Conservation (phyloP, 2,329 filamentous ascomycete species). For the Botrytis fabae region DNA sequence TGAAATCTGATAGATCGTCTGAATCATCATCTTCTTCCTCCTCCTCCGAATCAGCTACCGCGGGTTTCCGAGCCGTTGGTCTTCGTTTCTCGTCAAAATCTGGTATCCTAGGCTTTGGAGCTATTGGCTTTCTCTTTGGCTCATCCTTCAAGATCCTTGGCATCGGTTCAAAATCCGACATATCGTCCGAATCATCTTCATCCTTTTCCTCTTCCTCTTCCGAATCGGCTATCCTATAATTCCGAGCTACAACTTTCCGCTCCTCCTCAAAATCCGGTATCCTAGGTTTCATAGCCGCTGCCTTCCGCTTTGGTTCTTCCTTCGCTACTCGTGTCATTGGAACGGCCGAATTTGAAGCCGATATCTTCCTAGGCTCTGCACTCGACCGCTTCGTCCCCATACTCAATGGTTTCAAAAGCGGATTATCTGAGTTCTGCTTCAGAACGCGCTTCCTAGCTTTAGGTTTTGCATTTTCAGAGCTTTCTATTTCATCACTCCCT, state of each 20-base stretch:
- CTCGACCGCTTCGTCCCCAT: not conserved
- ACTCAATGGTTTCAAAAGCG: conserved; percentile 32
- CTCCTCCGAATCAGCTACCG: not conserved
- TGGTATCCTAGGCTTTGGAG: not conserved
- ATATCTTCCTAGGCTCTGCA: not conserved
- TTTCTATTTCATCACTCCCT: conserved; percentile 16
- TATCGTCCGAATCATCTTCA: conserved; percentile 24
- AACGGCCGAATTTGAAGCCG: not conserved
- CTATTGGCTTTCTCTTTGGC: not conserved
- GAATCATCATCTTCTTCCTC: conserved; percentile 25
- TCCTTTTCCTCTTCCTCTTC: conserved; percentile 11
- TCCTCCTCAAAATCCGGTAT: conserved; percentile 1
- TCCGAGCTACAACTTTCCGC: not conserved
- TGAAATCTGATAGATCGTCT: conserved; percentile 38
- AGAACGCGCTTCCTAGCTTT: conserved; percentile 34
- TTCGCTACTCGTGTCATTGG: conserved; percentile 5
- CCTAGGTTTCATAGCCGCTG: not conserved
- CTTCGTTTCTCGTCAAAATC: not conserved
- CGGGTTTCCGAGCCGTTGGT: not conserved
- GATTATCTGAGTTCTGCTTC: conserved; percentile 32
- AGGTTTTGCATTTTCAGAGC: conserved; percentile 14
- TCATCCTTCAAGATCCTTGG: conserved; percentile 8
- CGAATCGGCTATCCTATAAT: not conserved
- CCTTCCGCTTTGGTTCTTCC: conserved; percentile 1
- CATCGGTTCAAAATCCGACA: conserved; percentile 36